Percentiles rank a stretch among this genome's conserved stretches.
Conservation (phyloP, 352 stramenopile species). For the Pythium apleroticum region DNA sequence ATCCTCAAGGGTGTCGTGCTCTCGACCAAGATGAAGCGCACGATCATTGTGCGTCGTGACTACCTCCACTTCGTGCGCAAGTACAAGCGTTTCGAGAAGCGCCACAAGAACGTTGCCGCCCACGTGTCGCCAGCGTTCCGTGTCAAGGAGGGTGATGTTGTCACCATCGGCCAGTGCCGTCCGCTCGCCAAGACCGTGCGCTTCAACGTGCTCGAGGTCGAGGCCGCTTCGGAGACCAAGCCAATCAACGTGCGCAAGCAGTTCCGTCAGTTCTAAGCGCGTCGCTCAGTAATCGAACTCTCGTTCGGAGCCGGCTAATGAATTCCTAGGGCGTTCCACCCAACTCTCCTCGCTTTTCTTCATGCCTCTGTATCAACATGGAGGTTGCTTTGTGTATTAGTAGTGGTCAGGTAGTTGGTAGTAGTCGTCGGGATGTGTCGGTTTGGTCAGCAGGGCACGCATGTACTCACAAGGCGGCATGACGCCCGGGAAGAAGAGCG, state of each 20-base stretch:
- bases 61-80: constrained; percentile 99
- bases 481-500: constrained; percentile 24
- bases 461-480: constrained; percentile 27
- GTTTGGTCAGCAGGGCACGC: constrained; percentile 17
- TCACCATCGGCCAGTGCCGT: constrained; percentile 99
- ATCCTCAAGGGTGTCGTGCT: constrained; percentile 98
- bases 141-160: constrained; percentile 99
- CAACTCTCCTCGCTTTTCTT: neutral
- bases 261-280: constrained; percentile 97
- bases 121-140: constrained; percentile 98
- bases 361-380: neutral
- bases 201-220: constrained; percentile 99
- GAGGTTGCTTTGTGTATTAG: constrained; percentile 14
- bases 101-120: constrained; percentile 99
- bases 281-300: neutral
- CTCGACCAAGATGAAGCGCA: constrained; percentile 99
- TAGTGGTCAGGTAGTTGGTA: neutral
- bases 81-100: constrained; percentile 99
- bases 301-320: constrained; percentile 20
- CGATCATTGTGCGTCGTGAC: constrained; percentile 98
- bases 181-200: constrained; percentile 99
- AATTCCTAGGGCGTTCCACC: constrained; percentile 25
- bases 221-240: constrained; percentile 94
- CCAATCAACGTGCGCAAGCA: constrained; percentile 98
- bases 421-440: neutral